Percentiles rank a stretch among this genome's conserved stretches.
These are phyloP conservation scores for Lactarius trivialis DNA, from an alignment of 768 basidiomycete genomes.

Conservation along the genomic window DNA sequence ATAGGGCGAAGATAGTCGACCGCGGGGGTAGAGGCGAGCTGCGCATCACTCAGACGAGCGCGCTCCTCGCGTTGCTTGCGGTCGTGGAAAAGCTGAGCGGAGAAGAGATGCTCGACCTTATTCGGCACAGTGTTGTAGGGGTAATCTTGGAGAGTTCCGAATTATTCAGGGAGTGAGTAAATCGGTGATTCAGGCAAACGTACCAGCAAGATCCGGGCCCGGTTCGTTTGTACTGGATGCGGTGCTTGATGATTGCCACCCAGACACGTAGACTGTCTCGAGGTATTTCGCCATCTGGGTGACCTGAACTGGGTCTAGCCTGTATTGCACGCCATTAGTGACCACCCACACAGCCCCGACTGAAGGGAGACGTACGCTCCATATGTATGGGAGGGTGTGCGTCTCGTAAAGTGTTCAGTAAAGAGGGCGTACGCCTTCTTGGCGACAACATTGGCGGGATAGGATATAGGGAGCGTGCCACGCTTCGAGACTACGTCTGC, in stretches of 20 bases:
- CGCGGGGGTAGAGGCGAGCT: conserved; percentile 60
- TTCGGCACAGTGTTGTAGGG: conserved; percentile 98
- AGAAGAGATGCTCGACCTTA: conserved; percentile 97
- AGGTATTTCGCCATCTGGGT: conserved; percentile 99
- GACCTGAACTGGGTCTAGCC: conserved; percentile 94
- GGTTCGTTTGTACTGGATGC: conserved; percentile 93
- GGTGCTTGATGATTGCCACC: conserved; percentile 91
- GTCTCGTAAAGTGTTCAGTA: conserved; percentile 64
- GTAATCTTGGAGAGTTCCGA: conserved; percentile 56
- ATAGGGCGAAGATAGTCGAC: conserved; percentile 93
- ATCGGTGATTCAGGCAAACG: conserved; percentile 21
- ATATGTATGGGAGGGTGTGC: conserved; percentile 90
- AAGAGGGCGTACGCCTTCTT: conserved; percentile 83
- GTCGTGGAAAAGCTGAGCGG: conserved; percentile 98
- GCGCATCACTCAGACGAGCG: conserved; percentile 57
- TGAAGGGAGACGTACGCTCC: conserved; percentile 75
- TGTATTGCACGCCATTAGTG: conserved; percentile 29
- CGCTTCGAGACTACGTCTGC: conserved; percentile 91
- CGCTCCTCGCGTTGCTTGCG: conserved; percentile 89
- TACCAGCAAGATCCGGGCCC: conserved; percentile 95
- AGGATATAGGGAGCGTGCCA: conserved; percentile 77
- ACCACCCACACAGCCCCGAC: not conserved
- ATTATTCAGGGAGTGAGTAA: not conserved
- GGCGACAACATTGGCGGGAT: conserved; percentile 77
- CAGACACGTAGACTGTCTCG: conserved; percentile 98